These are phyloP conservation scores for Ophiostoma australiae DNA, from an alignment of 2,329 filamentous ascomycete species.

Conservation along the genomic window DNA sequence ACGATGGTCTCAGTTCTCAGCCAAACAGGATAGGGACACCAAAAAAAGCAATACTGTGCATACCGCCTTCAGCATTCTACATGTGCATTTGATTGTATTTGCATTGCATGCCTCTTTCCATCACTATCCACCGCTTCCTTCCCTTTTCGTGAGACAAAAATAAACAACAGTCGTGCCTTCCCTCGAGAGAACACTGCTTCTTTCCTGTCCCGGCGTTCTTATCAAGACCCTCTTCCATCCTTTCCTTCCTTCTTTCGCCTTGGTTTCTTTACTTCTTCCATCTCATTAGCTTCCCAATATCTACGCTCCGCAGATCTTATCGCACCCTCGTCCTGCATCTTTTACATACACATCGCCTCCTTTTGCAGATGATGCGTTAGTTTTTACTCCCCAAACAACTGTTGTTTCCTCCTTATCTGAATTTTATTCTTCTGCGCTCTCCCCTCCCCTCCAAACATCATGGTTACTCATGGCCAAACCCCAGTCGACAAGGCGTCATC, in stretches of 20 bases:
- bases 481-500: neutral
- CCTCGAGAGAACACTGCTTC: neutral
- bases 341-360: neutral
- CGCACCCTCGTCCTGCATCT: neutral
- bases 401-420: neutral
- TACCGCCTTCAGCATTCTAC: neutral
- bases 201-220: neutral
- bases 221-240: neutral
- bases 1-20: neutral
- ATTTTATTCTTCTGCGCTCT: neutral
- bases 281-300: neutral
- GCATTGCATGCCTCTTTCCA: neutral
- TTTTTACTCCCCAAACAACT: neutral
- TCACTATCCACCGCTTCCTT: conserved; percentile 7
- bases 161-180: conserved; percentile 14
- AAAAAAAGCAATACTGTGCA: neutral
- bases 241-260: neutral
- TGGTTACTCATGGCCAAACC: neutral
- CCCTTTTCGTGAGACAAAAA: conserved; percentile 14
- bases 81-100: neutral
- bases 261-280: neutral
- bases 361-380: neutral
- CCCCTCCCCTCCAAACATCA: neutral
- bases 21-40: neutral
- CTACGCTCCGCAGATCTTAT: neutral